Conservation (phyloP, 345 rosid genomes). For the Aurinia saxatilis region DNA sequence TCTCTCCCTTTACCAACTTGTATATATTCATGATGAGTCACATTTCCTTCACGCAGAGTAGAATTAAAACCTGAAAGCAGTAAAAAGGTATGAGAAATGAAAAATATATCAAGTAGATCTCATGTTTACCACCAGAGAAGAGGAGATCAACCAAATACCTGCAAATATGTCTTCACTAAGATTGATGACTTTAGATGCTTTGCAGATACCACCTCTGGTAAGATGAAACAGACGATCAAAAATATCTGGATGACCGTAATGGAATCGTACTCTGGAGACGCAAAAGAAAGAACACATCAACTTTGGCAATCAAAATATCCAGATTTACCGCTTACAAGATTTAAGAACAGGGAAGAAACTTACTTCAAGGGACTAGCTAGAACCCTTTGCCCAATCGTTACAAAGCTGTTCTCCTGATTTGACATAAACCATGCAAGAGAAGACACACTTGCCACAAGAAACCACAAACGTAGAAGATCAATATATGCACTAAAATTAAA, state of each 20-base stretch:
- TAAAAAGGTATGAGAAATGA: constrained; percentile 1
- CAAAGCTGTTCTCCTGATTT: constrained; percentile 81
- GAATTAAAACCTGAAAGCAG: constrained; percentile 68
- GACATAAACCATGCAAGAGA: constrained; percentile 94
- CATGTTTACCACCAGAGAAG: background rate
- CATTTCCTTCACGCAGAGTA: constrained; percentile 74
- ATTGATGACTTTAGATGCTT: constrained; percentile 84
- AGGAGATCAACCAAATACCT: constrained; percentile 20
- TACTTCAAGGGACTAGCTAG: constrained; percentile 75
- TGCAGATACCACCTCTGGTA: constrained; percentile 87
- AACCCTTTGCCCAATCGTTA: constrained; percentile 71
- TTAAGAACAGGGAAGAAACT: constrained; percentile 13
- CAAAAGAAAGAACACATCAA: constrained; percentile 7
- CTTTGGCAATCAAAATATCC: background rate
- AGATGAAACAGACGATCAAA: constrained; percentile 88
- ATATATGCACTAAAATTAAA: background rate
- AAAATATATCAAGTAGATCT: background rate
- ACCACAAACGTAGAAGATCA: constrained; percentile 13
- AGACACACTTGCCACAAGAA: constrained; percentile 55
- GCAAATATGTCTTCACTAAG: constrained; percentile 91
- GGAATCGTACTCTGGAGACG: constrained; percentile 72
- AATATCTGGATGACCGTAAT: constrained; percentile 92
- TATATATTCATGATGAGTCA: constrained; percentile 90
- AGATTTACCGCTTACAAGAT: background rate
- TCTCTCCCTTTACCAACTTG: constrained; percentile 97